A percentile compares a stretch with the other conserved stretches of the same genome.
These are phyloP conservation scores for Chlorella sp. DNA, from an alignment of 139 green algal genomes.

Conservation along the genomic window DNA sequence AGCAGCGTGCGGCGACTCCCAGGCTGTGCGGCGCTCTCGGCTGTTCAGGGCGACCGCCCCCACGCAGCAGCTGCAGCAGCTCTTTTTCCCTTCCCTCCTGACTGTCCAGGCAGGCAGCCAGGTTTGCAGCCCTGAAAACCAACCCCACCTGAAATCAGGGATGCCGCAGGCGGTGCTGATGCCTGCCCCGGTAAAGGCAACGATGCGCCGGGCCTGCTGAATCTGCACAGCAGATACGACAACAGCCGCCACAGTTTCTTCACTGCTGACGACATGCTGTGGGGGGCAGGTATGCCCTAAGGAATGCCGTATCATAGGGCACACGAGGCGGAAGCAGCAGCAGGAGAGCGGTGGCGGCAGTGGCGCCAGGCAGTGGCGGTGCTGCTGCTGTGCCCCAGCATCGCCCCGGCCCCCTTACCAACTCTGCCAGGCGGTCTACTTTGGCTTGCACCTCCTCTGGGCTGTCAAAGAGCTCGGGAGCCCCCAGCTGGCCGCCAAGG, in stretches of 20 bases:
- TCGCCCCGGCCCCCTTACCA: slow-evolving; percentile 46
- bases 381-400: no score
- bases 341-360: no score
- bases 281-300: neutral
- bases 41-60: no score
- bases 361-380: no score
- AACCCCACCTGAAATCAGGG: slow-evolving; percentile 80
- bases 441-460: slow-evolving; percentile 49
- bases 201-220: slow-evolving; percentile 45
- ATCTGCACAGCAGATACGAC: slow-evolving; percentile 40
- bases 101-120: no score
- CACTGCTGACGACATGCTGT: neutral
- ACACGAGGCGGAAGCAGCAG: no score
- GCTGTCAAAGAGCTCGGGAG: slow-evolving; percentile 68
- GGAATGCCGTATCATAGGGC: no score
- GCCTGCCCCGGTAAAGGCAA: slow-evolving; percentile 94
- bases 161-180: slow-evolving; percentile 94
- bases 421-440: slow-evolving; percentile 56
- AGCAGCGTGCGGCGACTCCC: no score
- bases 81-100: no score
- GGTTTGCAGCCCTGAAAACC: no score
- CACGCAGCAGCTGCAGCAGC: no score
- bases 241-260: neutral
- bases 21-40: no score
- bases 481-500: slow-evolving; percentile 81